phyloP scores from a whole-genome alignment of 1,139 yeast species.

The Blastobotrys ciferrii region DNA sequence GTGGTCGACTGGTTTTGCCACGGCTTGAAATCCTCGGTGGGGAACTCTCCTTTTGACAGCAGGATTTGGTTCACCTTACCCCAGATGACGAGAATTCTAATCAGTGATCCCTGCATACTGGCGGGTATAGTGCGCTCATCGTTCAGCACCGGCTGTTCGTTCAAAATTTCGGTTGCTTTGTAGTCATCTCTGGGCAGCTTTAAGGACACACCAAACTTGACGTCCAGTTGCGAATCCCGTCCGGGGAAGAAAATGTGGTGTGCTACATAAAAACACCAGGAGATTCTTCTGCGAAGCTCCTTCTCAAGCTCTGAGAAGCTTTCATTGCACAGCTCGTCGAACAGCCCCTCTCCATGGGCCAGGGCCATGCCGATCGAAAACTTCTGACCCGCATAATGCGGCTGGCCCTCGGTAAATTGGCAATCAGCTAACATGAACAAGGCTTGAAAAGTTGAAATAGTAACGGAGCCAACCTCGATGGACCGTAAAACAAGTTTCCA shows the following conservation, averaged over 20 bases:
- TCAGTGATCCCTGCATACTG: not conserved
- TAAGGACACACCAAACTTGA: not conserved
- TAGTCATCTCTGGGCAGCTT: not conserved
- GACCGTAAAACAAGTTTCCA: constrained; percentile 1
- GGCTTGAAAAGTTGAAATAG: not conserved
- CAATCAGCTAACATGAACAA: constrained; percentile 5
- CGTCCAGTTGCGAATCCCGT: not conserved
- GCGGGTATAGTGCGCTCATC: not conserved
- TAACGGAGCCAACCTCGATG: not conserved
- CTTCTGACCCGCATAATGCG: constrained; percentile 3
- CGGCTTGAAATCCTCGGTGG: not conserved
- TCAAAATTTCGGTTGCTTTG: not conserved
- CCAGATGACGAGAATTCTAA: constrained; percentile 1
- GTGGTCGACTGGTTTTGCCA: not conserved
- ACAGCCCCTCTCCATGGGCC: constrained; percentile 8
- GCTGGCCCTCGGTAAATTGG: constrained; percentile 7
- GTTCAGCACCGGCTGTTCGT: constrained; percentile 2
- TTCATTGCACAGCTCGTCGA: constrained; percentile 1
- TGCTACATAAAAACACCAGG: constrained; percentile 4
- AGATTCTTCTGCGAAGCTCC: constrained; percentile 3
- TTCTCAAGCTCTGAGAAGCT: not conserved
- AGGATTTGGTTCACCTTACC: not conserved
- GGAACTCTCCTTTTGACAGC: not conserved
- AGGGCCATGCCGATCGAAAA: constrained; percentile 1
- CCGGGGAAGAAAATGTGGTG: constrained; percentile 1